Evolutionary conservation across 306 rosid genomes (phyloP), one percentile per base, ranked within the genome.

Genomic region (Citrullus mucosospermus): DNA sequence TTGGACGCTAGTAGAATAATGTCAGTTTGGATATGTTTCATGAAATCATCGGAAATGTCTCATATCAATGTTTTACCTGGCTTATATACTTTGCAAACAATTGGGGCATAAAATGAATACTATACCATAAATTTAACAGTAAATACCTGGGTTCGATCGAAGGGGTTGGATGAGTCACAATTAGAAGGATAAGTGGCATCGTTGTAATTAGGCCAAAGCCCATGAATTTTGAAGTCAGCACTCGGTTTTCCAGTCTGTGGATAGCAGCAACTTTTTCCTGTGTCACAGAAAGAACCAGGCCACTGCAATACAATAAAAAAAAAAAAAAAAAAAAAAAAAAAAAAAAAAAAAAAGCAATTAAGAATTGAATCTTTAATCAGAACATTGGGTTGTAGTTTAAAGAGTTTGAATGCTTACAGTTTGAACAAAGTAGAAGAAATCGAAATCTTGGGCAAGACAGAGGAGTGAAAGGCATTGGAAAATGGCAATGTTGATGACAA

Each of bases 201-300:
- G 4, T 87, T 83, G 70, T 86, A 79, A 78, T 92, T 94, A 41
- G 97, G 98, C 97, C 98, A 90, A 0, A 94, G 84, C 3, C 97
- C 97, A 75, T 90, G 98, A 69, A 94, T 89, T 34, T 93, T 80
- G 67, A 94, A 94, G 85, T 90, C 94, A 13, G 91, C 88, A 8
- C 78, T 75, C 6, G 96, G 97, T 30, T 92, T 94, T 11, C 98
- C 96, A 11, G 84, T 82, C 63, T 81, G 79, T 18, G 98, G 98
- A 79, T 92, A 90, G 79, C 98, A 93, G 57, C 98, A 93, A 48
- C 86, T 87, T 13, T 84, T 81, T 77, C 83, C 16, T 17, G 91
- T 77, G 76, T 90, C 98, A 79, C 98, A 93, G 63, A 85, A 93
- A 22, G 97, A 88, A 48, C 96, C 98, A 44, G 96, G 98, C 98